phyloP scores from a whole-genome alignment of 2,329 filamentous ascomycete genomes.

The Scytalidium sp. region DNA sequence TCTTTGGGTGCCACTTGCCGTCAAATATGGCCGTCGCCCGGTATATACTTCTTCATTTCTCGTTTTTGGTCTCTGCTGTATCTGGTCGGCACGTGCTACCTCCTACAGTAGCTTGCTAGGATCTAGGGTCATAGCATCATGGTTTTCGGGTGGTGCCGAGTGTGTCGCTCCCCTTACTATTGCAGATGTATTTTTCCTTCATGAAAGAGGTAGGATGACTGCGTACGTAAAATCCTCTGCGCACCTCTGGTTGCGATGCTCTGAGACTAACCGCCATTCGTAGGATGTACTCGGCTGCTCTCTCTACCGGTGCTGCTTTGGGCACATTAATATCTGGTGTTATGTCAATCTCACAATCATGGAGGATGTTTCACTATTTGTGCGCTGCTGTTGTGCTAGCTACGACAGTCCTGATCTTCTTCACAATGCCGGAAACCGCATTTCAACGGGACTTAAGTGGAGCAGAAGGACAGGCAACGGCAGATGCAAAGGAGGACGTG shows the following conservation, averaged over 20 bases:
- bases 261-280: not conserved
- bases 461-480: too few species aligned
- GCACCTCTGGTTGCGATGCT: not conserved
- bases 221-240: constrained; percentile 10
- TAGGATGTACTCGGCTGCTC: constrained; percentile 14
- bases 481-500: too few species aligned
- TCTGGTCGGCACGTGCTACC: constrained; percentile 13
- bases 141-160: constrained; percentile 41
- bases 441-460: constrained; percentile 34
- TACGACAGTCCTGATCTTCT: constrained; percentile 44
- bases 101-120: constrained; percentile 16
- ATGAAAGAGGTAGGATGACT: constrained; percentile 51
- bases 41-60: constrained; percentile 15
- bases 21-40: constrained; percentile 19
- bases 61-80: constrained; percentile 9
- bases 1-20: constrained; percentile 20
- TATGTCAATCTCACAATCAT: constrained; percentile 45
- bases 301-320: constrained; percentile 46
- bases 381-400: constrained; percentile 46
- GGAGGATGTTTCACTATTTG: constrained; percentile 51
- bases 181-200: constrained; percentile 58
- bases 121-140: constrained; percentile 15
- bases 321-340: constrained; percentile 44
- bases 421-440: constrained; percentile 54
- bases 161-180: constrained; percentile 56